Percentiles rank a stretch among this genome's conserved stretches.
Evolutionary conservation across 306 rosid genomes (phyloP).

Genomic region (Aeschynomene evenia): DNA sequence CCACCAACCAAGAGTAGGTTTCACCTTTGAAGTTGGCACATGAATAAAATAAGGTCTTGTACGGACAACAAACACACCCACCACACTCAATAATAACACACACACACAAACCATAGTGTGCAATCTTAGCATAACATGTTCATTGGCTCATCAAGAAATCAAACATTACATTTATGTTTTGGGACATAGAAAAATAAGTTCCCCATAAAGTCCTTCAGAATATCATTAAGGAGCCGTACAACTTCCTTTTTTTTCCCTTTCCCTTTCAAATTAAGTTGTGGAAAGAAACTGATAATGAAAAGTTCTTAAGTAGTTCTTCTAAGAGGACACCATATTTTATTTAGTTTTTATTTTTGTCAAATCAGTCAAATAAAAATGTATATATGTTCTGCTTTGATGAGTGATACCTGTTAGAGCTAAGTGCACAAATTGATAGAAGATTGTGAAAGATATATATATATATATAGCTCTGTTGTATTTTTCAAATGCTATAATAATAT

Average conservation of each 20-base stretch:
- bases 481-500: conserved; percentile 51
- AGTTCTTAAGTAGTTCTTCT: neutral
- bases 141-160: conserved; percentile 31
- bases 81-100: conserved; percentile 26
- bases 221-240: conserved; percentile 12
- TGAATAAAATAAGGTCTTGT: conserved; percentile 21
- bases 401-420: neutral
- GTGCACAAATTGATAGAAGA: neutral
- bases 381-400: conserved; percentile 15
- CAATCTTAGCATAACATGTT: conserved; percentile 22
- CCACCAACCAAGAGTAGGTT: conserved; percentile 58
- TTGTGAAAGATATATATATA: neutral
- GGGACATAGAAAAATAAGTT: conserved; percentile 17
- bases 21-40: conserved; percentile 16
- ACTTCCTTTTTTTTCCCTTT: no score
- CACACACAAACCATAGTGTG: conserved; percentile 15
- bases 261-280: neutral
- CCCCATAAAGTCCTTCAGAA: conserved; percentile 25
- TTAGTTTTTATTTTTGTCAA: neutral
- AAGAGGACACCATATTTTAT: conserved; percentile 10
- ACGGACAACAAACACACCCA: conserved; percentile 32
- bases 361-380: neutral
- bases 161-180: neutral
- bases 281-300: neutral
- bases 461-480: conserved; percentile 34